Conservation (phyloP, 2,329 filamentous ascomycete species). For the Clonostachys rosea region DNA sequence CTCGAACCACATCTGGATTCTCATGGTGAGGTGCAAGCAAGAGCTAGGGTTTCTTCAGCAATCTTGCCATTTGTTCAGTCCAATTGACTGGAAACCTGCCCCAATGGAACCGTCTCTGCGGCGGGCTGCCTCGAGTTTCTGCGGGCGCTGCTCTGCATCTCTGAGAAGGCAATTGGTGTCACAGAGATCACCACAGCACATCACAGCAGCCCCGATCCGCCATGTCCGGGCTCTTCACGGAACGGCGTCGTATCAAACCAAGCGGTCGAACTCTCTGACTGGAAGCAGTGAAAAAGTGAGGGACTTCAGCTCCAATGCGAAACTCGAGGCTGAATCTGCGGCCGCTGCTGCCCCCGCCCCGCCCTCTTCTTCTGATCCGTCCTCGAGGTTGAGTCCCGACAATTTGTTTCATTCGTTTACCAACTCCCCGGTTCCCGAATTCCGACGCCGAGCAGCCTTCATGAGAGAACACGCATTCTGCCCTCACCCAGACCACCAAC, state of each 20-base stretch:
- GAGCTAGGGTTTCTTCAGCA: too few relatives aligned
- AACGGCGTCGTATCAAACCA: conserved; percentile 12
- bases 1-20: neutral
- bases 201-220: conserved; percentile 16
- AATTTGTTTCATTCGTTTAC: conserved; percentile 94
- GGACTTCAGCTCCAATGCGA: conserved; percentile 21
- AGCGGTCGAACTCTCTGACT: conserved; percentile 6
- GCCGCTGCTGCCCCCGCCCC: conserved; percentile 6
- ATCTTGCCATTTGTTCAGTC: too few relatives aligned
- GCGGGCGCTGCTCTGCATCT: conserved; percentile 31
- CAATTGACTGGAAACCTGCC: neutral
- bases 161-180: conserved; percentile 19
- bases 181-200: conserved; percentile 13
- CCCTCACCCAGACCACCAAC: conserved; percentile 81
- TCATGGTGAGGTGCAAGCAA: too few relatives aligned
- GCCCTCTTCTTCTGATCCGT: neutral
- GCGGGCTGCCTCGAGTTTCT: conserved; percentile 29
- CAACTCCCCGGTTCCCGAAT: conserved; percentile 81
- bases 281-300: conserved; percentile 5
- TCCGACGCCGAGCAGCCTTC: conserved; percentile 80
- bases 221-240: conserved; percentile 20
- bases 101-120: conserved; percentile 34
- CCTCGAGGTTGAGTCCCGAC: conserved; percentile 40
- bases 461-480: conserved; percentile 94
- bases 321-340: conserved; percentile 14